Evolutionary conservation across 345 rosid genomes (phyloP).

Genomic region (Populus simonii): DNA sequence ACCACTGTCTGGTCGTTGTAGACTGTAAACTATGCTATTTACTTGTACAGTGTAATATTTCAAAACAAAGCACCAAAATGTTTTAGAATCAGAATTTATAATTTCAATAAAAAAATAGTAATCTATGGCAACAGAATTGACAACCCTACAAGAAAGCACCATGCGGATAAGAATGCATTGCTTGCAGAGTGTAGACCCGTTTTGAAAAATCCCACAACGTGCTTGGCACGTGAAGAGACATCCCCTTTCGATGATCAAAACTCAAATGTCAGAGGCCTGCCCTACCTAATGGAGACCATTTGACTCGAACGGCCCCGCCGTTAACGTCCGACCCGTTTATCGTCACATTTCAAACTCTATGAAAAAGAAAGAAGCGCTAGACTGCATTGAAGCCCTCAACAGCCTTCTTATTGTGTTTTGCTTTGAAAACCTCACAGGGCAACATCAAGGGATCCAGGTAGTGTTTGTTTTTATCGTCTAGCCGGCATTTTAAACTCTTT

Average conservation of each 20-base stretch:
- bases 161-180: too few relatives aligned
- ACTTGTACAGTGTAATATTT: too few relatives aligned
- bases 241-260: not conserved
- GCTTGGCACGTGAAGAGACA: not conserved
- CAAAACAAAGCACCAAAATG: too few relatives aligned
- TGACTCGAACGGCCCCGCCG: slow-evolving; percentile 30
- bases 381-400: slow-evolving; percentile 9
- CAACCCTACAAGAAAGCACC: too few relatives aligned
- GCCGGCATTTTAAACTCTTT: too few relatives aligned
- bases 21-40: too few relatives aligned
- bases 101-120: too few relatives aligned
- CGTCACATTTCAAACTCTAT: not conserved
- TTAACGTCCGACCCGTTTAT: slow-evolving; percentile 22
- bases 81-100: too few relatives aligned
- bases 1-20: too few relatives aligned
- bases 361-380: not conserved
- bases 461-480: too few relatives aligned
- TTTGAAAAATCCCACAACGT: not conserved
- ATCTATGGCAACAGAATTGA: too few relatives aligned
- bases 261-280: slow-evolving; percentile 9
- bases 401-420: slow-evolving; percentile 20
- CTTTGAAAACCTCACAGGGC: not conserved
- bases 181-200: not conserved
- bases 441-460: not conserved
- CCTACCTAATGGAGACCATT: slow-evolving; percentile 26